phyloP scores from a whole-genome alignment of 2,329 filamentous ascomycete genomes.

The Ilyonectria destructans region DNA sequence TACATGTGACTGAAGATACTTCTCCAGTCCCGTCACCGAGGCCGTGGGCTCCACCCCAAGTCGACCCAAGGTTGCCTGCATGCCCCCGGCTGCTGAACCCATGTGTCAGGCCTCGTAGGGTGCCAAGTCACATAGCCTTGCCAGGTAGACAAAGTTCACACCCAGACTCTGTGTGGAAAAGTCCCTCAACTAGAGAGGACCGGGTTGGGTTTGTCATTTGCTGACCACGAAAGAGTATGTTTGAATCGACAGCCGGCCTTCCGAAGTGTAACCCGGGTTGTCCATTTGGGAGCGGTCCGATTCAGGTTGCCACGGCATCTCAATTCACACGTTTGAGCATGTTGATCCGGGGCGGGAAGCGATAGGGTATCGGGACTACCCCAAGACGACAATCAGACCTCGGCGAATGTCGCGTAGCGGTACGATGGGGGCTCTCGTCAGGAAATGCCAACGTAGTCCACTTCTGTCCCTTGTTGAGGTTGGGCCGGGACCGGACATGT shows the following conservation, averaged over 20 bases:
- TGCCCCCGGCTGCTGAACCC: slow-evolving; percentile 27
- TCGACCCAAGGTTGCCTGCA: slow-evolving; percentile 19
- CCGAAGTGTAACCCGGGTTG: slow-evolving; percentile 1
- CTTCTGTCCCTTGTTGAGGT: neutral
- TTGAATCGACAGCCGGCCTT: slow-evolving; percentile 7
- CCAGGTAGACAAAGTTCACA: neutral
- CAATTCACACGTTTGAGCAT: too few species aligned
- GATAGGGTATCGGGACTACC: neutral
- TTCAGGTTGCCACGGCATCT: slow-evolving; percentile 1
- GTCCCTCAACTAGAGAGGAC: slow-evolving; percentile 22
- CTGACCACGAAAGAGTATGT: neutral
- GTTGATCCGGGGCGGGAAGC: neutral
- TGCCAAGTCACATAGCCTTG: slow-evolving; percentile 11
- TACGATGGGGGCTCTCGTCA: neutral
- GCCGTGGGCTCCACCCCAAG: slow-evolving; percentile 32
- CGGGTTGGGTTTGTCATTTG: slow-evolving; percentile 5
- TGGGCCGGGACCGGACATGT: neutral
- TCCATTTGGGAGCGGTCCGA: neutral
- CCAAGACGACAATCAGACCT: neutral
- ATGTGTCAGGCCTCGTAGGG: slow-evolving; percentile 2
- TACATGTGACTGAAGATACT: slow-evolving; percentile 29
- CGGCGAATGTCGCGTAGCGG: neutral
- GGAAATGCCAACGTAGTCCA: neutral
- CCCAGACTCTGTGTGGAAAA: slow-evolving; percentile 4
- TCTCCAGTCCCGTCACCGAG: slow-evolving; percentile 43